Conservation (phyloP, 2,329 filamentous ascomycete species). For the Leptographium wingfieldii region DNA sequence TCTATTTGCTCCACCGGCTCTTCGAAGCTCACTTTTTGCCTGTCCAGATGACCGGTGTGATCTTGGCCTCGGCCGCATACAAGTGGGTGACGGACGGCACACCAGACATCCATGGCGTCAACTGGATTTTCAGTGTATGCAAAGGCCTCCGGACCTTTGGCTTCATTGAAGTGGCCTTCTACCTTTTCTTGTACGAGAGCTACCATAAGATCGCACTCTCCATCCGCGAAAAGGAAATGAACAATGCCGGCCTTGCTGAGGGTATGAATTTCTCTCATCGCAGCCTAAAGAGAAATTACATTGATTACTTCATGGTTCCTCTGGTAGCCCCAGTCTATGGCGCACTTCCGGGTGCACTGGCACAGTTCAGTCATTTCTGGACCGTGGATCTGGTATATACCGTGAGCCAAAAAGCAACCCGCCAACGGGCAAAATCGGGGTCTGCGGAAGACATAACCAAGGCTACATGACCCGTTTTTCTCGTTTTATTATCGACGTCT, state of each 20-base stretch:
- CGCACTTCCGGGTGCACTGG: conserved; percentile 53
- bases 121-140: conserved; percentile 47
- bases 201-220: conserved; percentile 52
- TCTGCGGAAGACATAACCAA: not conserved
- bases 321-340: conserved; percentile 57
- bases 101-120: conserved; percentile 38
- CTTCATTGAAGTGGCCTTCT: conserved; percentile 49
- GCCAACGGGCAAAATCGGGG: conserved; percentile 33
- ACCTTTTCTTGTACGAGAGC: conserved; percentile 54
- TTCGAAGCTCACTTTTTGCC: conserved; percentile 65
- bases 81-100: conserved; percentile 37
- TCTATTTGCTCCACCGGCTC: conserved; percentile 51
- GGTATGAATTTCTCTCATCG: conserved; percentile 54
- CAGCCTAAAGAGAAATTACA: conserved; percentile 38
- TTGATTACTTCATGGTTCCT: conserved; percentile 54
- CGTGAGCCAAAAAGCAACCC: conserved; percentile 56
- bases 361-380: conserved; percentile 58
- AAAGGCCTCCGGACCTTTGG: conserved; percentile 46
- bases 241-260: conserved; percentile 47
- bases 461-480: not conserved
- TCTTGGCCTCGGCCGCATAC: conserved; percentile 50
- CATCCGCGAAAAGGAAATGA: conserved; percentile 53
- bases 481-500: too few relatives aligned
- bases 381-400: conserved; percentile 56
- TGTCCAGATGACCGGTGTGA: conserved; percentile 51